Conservation (phyloP, 495 filamentous ascomycete species). For the Xylaria acuta region DNA sequence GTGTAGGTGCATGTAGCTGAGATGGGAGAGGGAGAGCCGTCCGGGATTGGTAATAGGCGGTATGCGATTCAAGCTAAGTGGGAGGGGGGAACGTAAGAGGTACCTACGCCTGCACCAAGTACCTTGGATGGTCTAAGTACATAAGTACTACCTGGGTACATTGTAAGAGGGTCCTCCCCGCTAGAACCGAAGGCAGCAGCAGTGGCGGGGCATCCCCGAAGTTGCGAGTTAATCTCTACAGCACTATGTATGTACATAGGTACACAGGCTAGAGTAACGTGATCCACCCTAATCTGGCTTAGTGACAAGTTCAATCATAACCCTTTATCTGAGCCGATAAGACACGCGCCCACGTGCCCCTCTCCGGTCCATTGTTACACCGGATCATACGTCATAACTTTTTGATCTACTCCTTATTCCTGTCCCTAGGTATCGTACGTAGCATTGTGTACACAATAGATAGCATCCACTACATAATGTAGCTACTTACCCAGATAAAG, state of each 20-base stretch:
- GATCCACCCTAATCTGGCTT: background rate
- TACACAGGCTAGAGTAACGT: too few relatives aligned
- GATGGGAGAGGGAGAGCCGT: background rate
- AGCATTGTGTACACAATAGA: too few relatives aligned
- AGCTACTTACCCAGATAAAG: too few relatives aligned
- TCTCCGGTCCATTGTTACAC: background rate
- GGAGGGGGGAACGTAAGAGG: background rate
- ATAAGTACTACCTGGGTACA: too few relatives aligned
- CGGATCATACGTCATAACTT: conserved; percentile 8
- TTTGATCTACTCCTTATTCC: background rate
- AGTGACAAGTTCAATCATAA: background rate
- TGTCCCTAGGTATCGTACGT: too few relatives aligned
- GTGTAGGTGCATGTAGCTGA: too few relatives aligned
- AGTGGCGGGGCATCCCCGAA: conserved; percentile 25
- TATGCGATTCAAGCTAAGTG: conserved; percentile 21
- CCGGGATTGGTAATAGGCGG: conserved; percentile 22
- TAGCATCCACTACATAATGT: too few relatives aligned
- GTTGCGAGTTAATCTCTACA: too few relatives aligned
- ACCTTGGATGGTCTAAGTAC: background rate
- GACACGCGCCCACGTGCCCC: background rate
- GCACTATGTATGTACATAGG: too few relatives aligned
- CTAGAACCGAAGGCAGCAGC: background rate
- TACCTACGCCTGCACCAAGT: background rate
- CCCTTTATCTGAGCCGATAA: background rate
- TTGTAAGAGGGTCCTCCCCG: conserved; percentile 11